These are phyloP conservation scores for Coniochaeta ligniaria DNA, from an alignment of 2,329 filamentous ascomycete species.

Conservation along the genomic window DNA sequence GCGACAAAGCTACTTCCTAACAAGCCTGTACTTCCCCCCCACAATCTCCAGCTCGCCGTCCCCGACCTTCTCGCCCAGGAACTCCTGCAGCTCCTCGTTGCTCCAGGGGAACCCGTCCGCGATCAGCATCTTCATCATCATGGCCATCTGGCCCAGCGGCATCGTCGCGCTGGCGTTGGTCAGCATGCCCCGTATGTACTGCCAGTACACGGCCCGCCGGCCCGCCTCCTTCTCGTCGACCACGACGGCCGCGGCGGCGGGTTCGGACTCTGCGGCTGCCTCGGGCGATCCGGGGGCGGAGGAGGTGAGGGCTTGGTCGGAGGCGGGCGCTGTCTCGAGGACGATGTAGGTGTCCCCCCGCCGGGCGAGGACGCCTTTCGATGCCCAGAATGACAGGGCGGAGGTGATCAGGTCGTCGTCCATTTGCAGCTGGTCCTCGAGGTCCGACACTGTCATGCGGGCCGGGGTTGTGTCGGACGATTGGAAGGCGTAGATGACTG, in stretches of 20 bases:
- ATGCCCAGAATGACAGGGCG: conserved; percentile 66
- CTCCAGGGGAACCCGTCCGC: conserved; percentile 84
- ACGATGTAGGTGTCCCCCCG: conserved; percentile 54
- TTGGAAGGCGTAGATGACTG: conserved; percentile 79
- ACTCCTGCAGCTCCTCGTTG: conserved; percentile 78
- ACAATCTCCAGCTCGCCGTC: conserved; percentile 61
- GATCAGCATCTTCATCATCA: conserved; percentile 93
- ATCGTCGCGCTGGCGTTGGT: conserved; percentile 80
- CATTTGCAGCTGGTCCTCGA: conserved; percentile 56
- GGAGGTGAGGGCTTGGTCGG: neutral
- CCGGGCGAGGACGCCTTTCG: conserved; percentile 58
- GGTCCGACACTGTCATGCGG: conserved; percentile 41
- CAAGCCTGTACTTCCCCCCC: conserved; percentile 63
- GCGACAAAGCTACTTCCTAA: conserved; percentile 39
- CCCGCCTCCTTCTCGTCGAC: conserved; percentile 58
- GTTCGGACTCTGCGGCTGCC: neutral
- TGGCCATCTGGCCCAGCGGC: conserved; percentile 72
- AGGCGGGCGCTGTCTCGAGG: conserved; percentile 48
- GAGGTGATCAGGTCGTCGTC: conserved; percentile 63
- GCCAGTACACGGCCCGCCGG: conserved; percentile 66
- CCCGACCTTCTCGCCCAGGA: conserved; percentile 71
- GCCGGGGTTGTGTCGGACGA: conserved; percentile 27
- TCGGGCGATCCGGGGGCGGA: conserved; percentile 11
- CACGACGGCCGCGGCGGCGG: conserved; percentile 22
- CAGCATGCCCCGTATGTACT: conserved; percentile 91